Evolutionary conservation across 176 grass and related monocot species (phyloP).

Genomic region (Aegilops tauschii): DNA sequence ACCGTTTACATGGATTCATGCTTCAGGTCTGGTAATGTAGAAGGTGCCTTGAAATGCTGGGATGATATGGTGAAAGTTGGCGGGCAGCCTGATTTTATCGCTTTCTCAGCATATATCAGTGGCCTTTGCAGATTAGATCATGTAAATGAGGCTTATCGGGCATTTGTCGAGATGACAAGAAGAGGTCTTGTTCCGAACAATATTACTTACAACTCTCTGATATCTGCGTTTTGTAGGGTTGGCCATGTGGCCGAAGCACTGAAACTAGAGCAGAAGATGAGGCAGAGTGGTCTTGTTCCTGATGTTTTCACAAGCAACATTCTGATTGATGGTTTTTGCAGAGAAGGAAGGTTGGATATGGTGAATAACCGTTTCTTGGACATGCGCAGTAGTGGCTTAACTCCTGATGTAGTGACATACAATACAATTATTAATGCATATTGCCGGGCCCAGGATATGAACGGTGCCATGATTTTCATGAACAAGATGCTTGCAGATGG

Average conservation of each 20-base stretch:
- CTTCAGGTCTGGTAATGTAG: slow-evolving; percentile 62
- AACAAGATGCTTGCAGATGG: slow-evolving; percentile 78
- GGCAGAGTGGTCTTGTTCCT: slow-evolving; percentile 74
- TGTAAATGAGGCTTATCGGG: slow-evolving; percentile 56
- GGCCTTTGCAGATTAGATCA: slow-evolving; percentile 68
- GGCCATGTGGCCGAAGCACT: slow-evolving; percentile 68
- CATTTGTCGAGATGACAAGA: slow-evolving; percentile 63
- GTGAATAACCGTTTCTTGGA: slow-evolving; percentile 54
- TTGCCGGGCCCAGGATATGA: slow-evolving; percentile 47
- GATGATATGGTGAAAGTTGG: slow-evolving; percentile 58
- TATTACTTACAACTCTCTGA: slow-evolving; percentile 90
- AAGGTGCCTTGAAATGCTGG: slow-evolving; percentile 66
- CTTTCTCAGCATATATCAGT: slow-evolving; percentile 79
- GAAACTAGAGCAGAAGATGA: slow-evolving; percentile 64
- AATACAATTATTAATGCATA: slow-evolving; percentile 88
- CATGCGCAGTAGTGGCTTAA: slow-evolving; percentile 60
- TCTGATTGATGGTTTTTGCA: slow-evolving; percentile 82
- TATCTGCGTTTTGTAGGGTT: slow-evolving; percentile 65
- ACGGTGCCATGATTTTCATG: slow-evolving; percentile 54
- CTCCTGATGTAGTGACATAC: slow-evolving; percentile 80
- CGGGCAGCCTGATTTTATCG: slow-evolving; percentile 66
- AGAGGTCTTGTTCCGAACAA: slow-evolving; percentile 89
- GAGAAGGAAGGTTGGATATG: slow-evolving; percentile 62
- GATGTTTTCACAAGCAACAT: slow-evolving; percentile 91
- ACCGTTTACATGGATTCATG: slow-evolving; percentile 79